Percentiles rank a stretch among this genome's conserved stretches.
phyloP scores from a whole-genome alignment of 2,329 filamentous ascomycete species.

The Fusarium sp. region DNA sequence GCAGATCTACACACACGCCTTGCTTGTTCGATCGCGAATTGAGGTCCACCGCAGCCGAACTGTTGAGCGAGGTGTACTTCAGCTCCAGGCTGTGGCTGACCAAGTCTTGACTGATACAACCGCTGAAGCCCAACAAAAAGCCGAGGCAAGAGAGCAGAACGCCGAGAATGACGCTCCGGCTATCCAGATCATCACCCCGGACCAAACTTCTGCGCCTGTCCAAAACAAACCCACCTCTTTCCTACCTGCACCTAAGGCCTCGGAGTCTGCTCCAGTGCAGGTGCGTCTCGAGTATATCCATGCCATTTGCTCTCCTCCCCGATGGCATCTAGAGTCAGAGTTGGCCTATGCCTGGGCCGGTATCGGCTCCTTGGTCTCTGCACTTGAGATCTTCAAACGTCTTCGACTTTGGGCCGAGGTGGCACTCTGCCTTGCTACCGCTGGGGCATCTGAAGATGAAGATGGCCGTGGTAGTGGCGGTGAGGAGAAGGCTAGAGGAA shows the following conservation, averaged over 20 bases:
- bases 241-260: constrained; percentile 78
- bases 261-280: constrained; percentile 81
- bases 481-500: constrained; percentile 83
- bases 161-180: constrained; percentile 56
- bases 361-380: constrained; percentile 87
- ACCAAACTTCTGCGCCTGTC: constrained; percentile 46
- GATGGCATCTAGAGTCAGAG: constrained; percentile 96
- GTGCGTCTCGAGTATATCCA: constrained; percentile 87
- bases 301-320: constrained; percentile 82
- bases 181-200: constrained; percentile 60
- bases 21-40: constrained; percentile 89
- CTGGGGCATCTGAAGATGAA: constrained; percentile 68
- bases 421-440: constrained; percentile 84
- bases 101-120: constrained; percentile 90
- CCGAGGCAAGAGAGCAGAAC: constrained; percentile 40
- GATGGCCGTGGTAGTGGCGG: constrained; percentile 66
- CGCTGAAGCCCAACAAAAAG: constrained; percentile 50
- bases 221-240: constrained; percentile 76
- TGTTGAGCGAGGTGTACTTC: constrained; percentile 87
- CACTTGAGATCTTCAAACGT: constrained; percentile 95
- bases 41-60: constrained; percentile 90
- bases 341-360: constrained; percentile 92
- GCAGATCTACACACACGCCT: constrained; percentile 96
- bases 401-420: constrained; percentile 95
- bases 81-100: constrained; percentile 94